Conservation (phyloP, 108 stramenopile species). For the Conticribra weissflogii region DNA sequence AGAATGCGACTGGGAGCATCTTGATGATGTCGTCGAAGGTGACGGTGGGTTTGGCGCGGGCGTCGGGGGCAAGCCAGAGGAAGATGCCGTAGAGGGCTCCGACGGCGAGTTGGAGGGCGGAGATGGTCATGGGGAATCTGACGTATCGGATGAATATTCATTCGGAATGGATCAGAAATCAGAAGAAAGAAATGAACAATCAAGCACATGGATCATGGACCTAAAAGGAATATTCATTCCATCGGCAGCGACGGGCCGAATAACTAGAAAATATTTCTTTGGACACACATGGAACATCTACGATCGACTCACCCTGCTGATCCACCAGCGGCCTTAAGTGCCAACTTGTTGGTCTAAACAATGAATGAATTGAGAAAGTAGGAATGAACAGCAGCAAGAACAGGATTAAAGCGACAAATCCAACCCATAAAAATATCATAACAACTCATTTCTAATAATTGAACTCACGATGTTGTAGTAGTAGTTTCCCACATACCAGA, state of each 20-base stretch:
- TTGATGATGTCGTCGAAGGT: conserved; percentile 81
- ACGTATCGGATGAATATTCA: neutral
- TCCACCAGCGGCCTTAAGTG: conserved; percentile 87
- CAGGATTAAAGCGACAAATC: neutral
- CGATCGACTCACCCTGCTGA: conserved; percentile 53
- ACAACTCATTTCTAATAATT: neutral
- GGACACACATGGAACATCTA: too few species aligned
- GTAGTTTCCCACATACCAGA: conserved; percentile 96
- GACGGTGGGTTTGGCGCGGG: conserved; percentile 67
- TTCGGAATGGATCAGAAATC: too few species aligned
- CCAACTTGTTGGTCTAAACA: conserved; percentile 85
- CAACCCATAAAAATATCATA: neutral
- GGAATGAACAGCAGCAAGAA: neutral
- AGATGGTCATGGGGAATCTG: conserved; percentile 90
- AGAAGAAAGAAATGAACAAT: too few species aligned
- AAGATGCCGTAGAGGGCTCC: conserved; percentile 87
- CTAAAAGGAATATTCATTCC: too few species aligned
- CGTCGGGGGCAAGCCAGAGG: conserved; percentile 92
- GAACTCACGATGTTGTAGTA: conserved; percentile 63
- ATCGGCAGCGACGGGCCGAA: too few species aligned
- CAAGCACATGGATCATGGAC: too few species aligned
- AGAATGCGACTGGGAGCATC: conserved; percentile 91
- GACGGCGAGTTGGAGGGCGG: conserved; percentile 85
- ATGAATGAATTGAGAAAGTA: conserved; percentile 28
- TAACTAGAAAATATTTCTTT: too few species aligned